Percentiles rank a stretch among this genome's conserved stretches.
These are phyloP conservation scores for Ettlia oleoabundans DNA, from an alignment of 139 green algal genomes.

Conservation along the genomic window DNA sequence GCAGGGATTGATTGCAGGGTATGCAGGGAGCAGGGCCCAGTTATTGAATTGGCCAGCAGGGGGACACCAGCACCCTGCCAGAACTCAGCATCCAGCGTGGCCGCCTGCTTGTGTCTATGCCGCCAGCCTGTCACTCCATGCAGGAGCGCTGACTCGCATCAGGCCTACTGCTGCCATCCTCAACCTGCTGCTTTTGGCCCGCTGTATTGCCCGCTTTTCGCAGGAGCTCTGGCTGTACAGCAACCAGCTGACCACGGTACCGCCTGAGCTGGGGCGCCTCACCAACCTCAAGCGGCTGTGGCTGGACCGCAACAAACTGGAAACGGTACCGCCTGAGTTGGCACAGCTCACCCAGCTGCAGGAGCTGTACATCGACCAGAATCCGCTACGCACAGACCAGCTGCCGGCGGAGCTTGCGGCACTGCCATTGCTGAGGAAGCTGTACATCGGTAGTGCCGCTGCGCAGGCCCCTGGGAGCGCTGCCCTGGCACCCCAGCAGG, in stretches of 20 bases:
- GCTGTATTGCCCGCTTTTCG: not conserved
- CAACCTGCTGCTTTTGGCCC: not conserved
- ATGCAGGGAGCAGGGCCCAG: no score
- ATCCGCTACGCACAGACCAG: not conserved
- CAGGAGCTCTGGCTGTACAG: conserved; percentile 53
- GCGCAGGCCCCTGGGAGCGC: not conserved
- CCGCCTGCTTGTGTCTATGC: no score
- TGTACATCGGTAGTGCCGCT: conserved; percentile 5
- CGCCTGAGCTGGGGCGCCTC: conserved; percentile 28
- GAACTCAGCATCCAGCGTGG: no score
- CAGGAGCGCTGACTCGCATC: no score
- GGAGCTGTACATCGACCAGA: conserved; percentile 51
- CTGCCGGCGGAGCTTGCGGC: conserved; percentile 20
- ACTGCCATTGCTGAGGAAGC: conserved; percentile 11
- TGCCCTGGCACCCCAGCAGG: not conserved
- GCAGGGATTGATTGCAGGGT: no score
- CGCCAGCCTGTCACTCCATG: no score
- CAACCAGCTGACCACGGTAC: conserved; percentile 48
- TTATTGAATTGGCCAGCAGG: no score
- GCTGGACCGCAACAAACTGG: conserved; percentile 48
- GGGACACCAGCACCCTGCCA: no score
- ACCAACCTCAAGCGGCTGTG: conserved; percentile 44
- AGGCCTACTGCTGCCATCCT: not conserved
- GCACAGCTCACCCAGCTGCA: conserved; percentile 32
- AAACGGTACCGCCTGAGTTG: conserved; percentile 23